These are phyloP conservation scores for Cladorrhinum sp. DNA, from an alignment of 2,329 filamentous ascomycete species.

Conservation along the genomic window DNA sequence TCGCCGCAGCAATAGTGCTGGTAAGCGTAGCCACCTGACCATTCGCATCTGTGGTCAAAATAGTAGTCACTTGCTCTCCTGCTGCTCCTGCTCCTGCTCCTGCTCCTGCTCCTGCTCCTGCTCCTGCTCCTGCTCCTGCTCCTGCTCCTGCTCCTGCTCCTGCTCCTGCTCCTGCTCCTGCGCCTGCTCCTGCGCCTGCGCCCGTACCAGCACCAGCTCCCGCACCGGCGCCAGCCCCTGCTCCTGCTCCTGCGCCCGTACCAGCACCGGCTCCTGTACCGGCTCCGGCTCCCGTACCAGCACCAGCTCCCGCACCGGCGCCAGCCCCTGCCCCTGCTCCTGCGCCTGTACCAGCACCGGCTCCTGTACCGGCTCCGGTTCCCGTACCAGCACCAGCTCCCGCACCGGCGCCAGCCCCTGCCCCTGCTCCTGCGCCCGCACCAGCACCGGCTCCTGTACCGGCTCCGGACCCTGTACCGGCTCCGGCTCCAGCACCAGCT, in stretches of 20 bases:
- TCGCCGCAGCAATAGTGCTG: slow-evolving; percentile 2
- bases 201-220: too few relatives aligned
- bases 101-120: not conserved
- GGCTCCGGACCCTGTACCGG: not conserved
- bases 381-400: not conserved
- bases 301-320: not conserved
- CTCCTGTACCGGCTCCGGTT: not conserved
- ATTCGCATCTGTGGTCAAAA: slow-evolving; percentile 14
- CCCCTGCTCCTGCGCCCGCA: not conserved
- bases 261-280: not conserved
- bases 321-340: not conserved
- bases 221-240: not conserved
- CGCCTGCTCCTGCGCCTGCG: not conserved
- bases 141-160: not conserved
- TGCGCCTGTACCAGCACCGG: not conserved
- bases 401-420: not conserved
- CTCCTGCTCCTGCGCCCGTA: not conserved
- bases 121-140: not conserved
- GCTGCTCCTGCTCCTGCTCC: not conserved
- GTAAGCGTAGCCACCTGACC: slow-evolving; percentile 14
- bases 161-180: not conserved
- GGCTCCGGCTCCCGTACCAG: not conserved
- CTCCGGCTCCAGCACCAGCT: not conserved
- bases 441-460: not conserved
- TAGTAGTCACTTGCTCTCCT: slow-evolving; percentile 15